Evolutionary conservation across 768 basidiomycete genomes (phyloP).

Genomic region (Boletus subcaerulescens): DNA sequence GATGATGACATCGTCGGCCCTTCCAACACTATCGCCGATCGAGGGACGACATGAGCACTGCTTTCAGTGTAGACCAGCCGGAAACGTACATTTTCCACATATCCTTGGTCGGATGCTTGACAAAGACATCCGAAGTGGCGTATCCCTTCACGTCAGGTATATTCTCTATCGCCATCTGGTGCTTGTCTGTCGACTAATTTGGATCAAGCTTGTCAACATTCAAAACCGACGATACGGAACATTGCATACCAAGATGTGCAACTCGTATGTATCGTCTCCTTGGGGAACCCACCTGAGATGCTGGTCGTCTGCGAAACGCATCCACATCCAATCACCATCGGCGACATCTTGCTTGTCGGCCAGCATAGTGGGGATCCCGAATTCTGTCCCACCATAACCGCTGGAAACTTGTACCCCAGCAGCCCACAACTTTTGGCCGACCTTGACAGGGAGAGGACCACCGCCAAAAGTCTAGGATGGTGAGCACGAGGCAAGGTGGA

Average conservation of each 20-base stretch:
- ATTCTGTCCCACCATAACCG: conserved; percentile 23
- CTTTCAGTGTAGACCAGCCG: not conserved
- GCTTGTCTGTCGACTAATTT: not conserved
- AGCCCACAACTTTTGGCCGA: conserved; percentile 11
- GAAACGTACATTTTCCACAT: conserved; percentile 12
- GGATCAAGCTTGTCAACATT: not conserved
- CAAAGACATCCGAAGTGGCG: conserved; percentile 42
- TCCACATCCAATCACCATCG: conserved; percentile 16
- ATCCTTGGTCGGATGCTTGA: conserved; percentile 41
- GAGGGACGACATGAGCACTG: not conserved
- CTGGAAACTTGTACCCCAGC: conserved; percentile 12
- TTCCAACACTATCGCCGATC: conserved; percentile 34
- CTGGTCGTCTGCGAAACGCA: conserved; percentile 11
- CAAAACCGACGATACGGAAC: not conserved
- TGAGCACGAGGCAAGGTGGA: not conserved
- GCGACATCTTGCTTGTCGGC: conserved; percentile 6
- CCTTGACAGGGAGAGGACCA: conserved; percentile 9
- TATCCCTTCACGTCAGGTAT: conserved; percentile 33
- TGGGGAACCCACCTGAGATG: conserved; percentile 29
- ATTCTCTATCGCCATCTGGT: conserved; percentile 24
- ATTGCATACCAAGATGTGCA: conserved; percentile 31
- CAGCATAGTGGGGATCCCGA: conserved; percentile 3
- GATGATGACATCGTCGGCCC: conserved; percentile 34
- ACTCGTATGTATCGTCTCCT: conserved; percentile 33
- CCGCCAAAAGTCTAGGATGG: conserved; percentile 4